Percentiles rank a stretch among this genome's conserved stretches.
Evolutionary conservation across 179 eudicot species (phyloP).

Genomic region (Spinacia oleracea): DNA sequence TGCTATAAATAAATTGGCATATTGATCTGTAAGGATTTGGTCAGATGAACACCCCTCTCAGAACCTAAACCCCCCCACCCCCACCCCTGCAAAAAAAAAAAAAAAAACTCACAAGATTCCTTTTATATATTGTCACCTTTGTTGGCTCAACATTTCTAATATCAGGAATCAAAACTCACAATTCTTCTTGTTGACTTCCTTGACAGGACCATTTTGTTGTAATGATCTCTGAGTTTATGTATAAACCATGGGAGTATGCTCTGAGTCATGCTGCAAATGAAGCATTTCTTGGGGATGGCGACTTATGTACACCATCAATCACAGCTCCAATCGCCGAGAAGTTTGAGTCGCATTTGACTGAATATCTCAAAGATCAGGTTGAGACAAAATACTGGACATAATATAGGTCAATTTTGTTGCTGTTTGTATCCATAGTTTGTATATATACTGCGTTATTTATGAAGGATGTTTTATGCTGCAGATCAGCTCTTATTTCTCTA

Average conservation of each 20-base stretch:
- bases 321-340: constrained; percentile 85
- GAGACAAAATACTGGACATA: constrained; percentile 14
- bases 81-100: not conserved
- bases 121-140: not conserved
- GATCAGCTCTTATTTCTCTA: constrained; percentile 76
- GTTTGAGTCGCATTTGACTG: constrained; percentile 57
- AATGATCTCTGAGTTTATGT: constrained; percentile 83
- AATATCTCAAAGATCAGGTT: constrained; percentile 79
- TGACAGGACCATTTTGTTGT: constrained; percentile 78
- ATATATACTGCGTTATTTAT: constrained; percentile 6
- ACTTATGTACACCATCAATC: constrained; percentile 84
- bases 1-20: not conserved
- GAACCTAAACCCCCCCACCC: not conserved
- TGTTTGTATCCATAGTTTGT: not conserved
- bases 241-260: constrained; percentile 84
- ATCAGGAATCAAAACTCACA: not conserved
- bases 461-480: constrained; percentile 38
- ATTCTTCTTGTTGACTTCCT: constrained; percentile 6
- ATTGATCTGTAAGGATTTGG: not conserved
- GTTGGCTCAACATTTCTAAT: not conserved
- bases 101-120: not conserved
- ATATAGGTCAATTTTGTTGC: not conserved
- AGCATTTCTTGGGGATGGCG: constrained; percentile 51
- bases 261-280: constrained; percentile 52
- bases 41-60: not conserved